Conservation (phyloP, 768 basidiomycete genomes). For the Agaricus blazei region DNA sequence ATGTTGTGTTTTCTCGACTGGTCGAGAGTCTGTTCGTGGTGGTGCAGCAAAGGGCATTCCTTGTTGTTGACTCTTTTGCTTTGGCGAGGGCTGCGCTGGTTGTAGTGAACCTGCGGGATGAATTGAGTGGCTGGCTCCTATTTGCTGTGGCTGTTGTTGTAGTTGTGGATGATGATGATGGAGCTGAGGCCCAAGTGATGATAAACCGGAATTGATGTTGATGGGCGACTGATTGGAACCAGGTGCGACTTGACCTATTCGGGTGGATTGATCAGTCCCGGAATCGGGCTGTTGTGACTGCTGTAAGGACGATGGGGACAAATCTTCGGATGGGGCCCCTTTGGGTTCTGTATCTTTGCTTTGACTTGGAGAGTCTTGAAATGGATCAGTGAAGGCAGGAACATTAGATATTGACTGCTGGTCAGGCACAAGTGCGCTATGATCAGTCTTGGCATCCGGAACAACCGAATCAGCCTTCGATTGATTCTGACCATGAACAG, state of each 20-base stretch:
- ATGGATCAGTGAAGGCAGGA: not conserved
- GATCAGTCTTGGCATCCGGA: not conserved
- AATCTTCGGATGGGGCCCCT: not conserved
- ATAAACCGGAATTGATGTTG: not conserved
- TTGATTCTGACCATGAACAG: constrained; percentile 1
- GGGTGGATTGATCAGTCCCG: not conserved
- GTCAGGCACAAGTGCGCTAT: not conserved
- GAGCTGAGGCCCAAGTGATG: not conserved
- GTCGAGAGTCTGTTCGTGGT: constrained; percentile 2
- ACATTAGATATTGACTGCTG: not conserved
- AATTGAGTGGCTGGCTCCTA: not conserved
- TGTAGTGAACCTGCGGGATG: not conserved
- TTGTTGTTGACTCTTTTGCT: not conserved
- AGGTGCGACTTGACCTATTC: not conserved
- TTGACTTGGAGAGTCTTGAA: not conserved
- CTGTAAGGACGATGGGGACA: not conserved
- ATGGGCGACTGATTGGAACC: constrained; percentile 5
- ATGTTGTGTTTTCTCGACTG: constrained; percentile 6
- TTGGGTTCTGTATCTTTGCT: not conserved
- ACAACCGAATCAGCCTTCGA: not conserved
- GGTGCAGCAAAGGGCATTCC: not conserved
- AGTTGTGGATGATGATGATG: constrained; percentile 8
- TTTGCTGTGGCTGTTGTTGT: not conserved
- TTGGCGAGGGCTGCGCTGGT: not conserved
- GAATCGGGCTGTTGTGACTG: not conserved